phyloP scores from a whole-genome alignment of 208 protist genomes.

The Acanthamoeba quina region DNA sequence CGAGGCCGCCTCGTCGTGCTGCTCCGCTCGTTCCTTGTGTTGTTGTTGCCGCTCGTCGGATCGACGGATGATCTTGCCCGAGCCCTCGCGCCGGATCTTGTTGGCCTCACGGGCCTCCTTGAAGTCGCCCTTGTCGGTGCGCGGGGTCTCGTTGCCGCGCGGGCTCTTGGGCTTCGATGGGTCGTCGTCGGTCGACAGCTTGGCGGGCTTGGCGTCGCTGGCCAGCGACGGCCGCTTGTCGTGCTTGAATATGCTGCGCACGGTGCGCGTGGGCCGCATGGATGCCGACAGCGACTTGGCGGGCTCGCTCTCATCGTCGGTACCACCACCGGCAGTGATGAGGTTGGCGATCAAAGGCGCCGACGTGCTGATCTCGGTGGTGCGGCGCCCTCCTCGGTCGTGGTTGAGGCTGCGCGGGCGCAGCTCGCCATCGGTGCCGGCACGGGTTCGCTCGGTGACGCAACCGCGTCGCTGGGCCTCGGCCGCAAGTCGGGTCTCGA shows the following conservation, averaged over 20 bases:
- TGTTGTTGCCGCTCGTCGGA: background rate
- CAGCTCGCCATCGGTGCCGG: background rate
- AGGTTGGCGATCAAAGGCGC: background rate
- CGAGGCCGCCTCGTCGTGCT: background rate
- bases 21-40: background rate
- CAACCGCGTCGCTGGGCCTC: background rate
- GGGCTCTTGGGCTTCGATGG: conserved; percentile 27
- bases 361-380: background rate
- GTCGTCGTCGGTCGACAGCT: background rate
- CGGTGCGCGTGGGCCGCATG: background rate
- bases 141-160: background rate
- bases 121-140: background rate
- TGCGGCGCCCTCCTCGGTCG: background rate
- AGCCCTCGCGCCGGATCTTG: background rate
- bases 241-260: conserved; percentile 43
- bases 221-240: background rate
- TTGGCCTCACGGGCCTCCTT: background rate
- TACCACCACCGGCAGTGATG: background rate
- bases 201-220: background rate
- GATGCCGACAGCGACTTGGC: background rate
- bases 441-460: conserved; percentile 7
- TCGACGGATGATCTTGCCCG: background rate
- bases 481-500: background rate
- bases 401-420: background rate
- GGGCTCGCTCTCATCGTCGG: background rate